Conservation (phyloP, 2,329 filamentous ascomycete species). For the Remersonia thermophila region DNA sequence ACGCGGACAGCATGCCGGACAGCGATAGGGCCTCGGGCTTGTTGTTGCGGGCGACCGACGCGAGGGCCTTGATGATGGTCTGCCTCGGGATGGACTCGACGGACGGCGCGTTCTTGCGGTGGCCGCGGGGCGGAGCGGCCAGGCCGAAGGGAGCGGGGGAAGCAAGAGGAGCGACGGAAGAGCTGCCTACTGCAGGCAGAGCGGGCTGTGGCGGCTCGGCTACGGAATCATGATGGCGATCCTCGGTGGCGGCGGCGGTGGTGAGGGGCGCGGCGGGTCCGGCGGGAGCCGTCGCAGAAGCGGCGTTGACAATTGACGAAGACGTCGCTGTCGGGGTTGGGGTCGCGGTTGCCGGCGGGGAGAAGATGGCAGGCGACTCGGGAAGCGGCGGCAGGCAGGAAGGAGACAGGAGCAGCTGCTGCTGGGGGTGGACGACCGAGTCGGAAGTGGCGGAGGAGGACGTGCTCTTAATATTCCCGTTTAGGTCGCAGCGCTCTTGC, state of each 20-base stretch:
- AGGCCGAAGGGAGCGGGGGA: constrained; percentile 9
- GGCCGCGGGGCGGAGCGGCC: constrained; percentile 19
- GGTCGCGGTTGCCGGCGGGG: neutral
- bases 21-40: constrained; percentile 53
- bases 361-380: neutral
- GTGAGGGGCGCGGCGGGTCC: too few species aligned
- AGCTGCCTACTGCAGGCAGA: constrained; percentile 8
- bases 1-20: constrained; percentile 43
- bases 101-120: constrained; percentile 41
- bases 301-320: too few species aligned
- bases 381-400: constrained; percentile 4
- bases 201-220: constrained; percentile 1
- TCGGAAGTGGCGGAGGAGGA: constrained; percentile 17
- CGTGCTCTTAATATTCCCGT: constrained; percentile 17
- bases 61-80: constrained; percentile 71
- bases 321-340: neutral
- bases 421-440: constrained; percentile 16
- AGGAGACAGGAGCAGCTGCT: constrained; percentile 13
- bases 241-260: too few species aligned
- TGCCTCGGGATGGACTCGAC: constrained; percentile 61
- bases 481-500: constrained; percentile 8
- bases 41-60: constrained; percentile 49
- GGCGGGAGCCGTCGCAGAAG: too few species aligned
- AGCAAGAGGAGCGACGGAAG: constrained; percentile 17
- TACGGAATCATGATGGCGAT: neutral